Evolutionary conservation across 2,329 filamentous ascomycete species (phyloP).

Genomic region (Diaporthe citrichinensis): DNA sequence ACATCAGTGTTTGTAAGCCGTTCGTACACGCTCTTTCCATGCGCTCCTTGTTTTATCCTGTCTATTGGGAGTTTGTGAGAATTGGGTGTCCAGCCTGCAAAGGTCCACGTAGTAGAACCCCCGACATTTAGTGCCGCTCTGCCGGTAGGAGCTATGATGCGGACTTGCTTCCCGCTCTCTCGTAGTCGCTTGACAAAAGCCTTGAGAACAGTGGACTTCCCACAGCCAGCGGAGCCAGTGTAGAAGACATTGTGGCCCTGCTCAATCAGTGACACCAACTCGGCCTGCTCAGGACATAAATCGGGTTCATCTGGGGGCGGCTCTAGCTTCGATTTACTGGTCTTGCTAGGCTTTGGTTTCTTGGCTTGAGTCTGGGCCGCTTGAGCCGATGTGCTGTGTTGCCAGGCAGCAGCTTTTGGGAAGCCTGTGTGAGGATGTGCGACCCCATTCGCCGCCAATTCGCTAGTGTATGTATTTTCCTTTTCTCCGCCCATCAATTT

Average conservation of each 20-base stretch:
- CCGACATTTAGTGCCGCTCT: constrained; percentile 69
- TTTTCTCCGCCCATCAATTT: not conserved
- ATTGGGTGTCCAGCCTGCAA: constrained; percentile 68
- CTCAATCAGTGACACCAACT: constrained; percentile 65
- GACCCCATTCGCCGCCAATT: not conserved
- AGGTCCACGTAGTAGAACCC: constrained; percentile 70
- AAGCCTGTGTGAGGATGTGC: not conserved
- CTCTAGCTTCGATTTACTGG: not conserved
- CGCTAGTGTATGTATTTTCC: not conserved
- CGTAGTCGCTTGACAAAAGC: constrained; percentile 59
- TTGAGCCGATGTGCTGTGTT: not conserved
- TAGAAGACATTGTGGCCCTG: constrained; percentile 72
- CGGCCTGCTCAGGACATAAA: constrained; percentile 63
- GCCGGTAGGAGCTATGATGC: constrained; percentile 72
- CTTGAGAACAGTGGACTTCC: constrained; percentile 70
- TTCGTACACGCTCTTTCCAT: constrained; percentile 51
- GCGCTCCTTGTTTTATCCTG: constrained; percentile 50
- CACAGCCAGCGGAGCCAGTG: constrained; percentile 73
- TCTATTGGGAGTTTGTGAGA: constrained; percentile 58
- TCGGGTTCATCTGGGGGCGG: constrained; percentile 43
- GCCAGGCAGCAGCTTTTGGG: not conserved
- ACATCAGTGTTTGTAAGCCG: constrained; percentile 63
- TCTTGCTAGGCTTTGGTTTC: not conserved
- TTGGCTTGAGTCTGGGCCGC: not conserved
- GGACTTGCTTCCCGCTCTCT: constrained; percentile 54